Evolutionary conservation across 495 filamentous ascomycete genomes (phyloP), one percentile per base, ranked within the genome.

Genomic region (Niebla homalea): DNA sequence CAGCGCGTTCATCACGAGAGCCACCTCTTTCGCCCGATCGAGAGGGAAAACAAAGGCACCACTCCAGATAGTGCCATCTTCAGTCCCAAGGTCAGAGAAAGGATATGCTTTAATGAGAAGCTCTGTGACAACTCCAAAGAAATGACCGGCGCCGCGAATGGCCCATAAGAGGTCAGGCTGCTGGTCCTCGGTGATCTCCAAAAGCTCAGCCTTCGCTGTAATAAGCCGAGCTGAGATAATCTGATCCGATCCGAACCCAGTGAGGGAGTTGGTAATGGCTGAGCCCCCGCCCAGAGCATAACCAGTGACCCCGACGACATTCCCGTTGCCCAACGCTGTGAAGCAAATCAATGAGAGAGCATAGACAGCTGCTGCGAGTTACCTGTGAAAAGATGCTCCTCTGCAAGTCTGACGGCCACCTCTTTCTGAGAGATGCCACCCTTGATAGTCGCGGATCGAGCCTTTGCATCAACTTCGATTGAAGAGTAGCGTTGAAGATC

Each of bases 81-180:
- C 43, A 43, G 26, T 57, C 3, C 57, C 57, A 15, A 59, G 46
- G 5, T 48, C 36, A 5, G 47, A 48, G 23, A 58, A 16, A 26
- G 57, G 59, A 59, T 50, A 63, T 57, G 19, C 61, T 53, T 32
- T 50, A 56, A 45, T 63, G 16, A 55, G 59, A 18, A 65, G 38
- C 44, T 63, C 61, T 3, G 66, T 68, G 10, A 73, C 60, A 36
- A 74, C 57, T n/a, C 70, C 68, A 37, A 74, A 70, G 54, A 70
- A 71, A 23, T 60, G 63, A 20, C 61, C 61, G 12, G 66, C 68
- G n/a, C 69, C 71, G 35, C 62, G 57, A 18, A 73, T 53, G 8
- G 65, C 70, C 48, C 55, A 58, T 16, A 60, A 68, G 0, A 72
- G 64, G 25, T 71, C 65, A 0, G 58, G 56, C 51, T 70, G 47